phyloP scores from a whole-genome alignment of 129 eudicot genomes.

The Flaveria brownii region DNA sequence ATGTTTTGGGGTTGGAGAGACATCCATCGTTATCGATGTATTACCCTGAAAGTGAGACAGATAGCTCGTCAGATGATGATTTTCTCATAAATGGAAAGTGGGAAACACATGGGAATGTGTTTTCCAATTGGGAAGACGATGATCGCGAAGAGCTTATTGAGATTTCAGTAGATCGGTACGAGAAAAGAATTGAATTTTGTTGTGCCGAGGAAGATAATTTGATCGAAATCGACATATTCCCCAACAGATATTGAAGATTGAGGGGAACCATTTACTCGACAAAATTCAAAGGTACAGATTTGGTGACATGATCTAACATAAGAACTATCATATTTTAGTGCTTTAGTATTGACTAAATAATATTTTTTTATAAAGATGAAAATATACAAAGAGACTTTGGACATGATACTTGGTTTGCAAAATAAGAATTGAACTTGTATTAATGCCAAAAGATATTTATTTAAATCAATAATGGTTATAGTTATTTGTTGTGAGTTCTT shows the following conservation, averaged over 20 bases:
- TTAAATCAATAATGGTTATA: not conserved
- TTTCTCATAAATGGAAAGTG: slow-evolving; percentile 36
- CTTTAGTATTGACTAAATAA: not conserved
- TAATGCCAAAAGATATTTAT: not conserved
- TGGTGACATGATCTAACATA: not conserved
- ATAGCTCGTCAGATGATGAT: slow-evolving; percentile 61
- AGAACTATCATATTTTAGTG: not conserved
- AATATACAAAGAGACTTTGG: not conserved
- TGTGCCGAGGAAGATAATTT: slow-evolving; percentile 78
- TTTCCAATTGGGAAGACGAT: slow-evolving; percentile 51
- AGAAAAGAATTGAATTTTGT: slow-evolving; percentile 36
- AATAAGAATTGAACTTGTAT: not conserved
- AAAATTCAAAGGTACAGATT: slow-evolving; percentile 7
- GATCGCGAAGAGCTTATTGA: slow-evolving; percentile 78
- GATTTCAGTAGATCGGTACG: slow-evolving; percentile 52
- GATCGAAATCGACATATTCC: slow-evolving; percentile 73
- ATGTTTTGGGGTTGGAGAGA: slow-evolving; percentile 25
- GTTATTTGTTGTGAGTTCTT: not conserved
- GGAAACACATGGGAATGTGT: slow-evolving; percentile 45
- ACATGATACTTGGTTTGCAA: not conserved
- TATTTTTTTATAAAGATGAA: not conserved
- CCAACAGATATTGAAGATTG: slow-evolving; percentile 33
- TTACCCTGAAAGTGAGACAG: slow-evolving; percentile 74
- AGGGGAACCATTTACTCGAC: slow-evolving; percentile 11
- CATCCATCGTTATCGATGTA: slow-evolving; percentile 62